A percentile compares a stretch with the other conserved stretches of the same genome.
These are phyloP conservation scores for Acmispon strigosus DNA, from an alignment of 306 rosid genomes.

Conservation along the genomic window DNA sequence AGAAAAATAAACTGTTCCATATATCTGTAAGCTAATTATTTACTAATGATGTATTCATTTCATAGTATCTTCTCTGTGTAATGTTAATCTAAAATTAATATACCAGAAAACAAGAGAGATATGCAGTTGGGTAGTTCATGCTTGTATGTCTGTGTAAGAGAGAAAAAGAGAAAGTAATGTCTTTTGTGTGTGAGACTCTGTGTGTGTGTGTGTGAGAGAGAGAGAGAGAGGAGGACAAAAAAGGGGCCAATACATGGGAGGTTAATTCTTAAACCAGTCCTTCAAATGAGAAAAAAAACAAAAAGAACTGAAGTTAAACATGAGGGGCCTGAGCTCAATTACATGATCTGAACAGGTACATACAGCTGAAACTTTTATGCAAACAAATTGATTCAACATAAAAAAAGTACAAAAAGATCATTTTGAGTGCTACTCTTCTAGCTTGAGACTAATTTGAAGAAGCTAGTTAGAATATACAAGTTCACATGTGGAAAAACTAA, in stretches of 20 bases:
- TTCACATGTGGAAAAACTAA: background rate
- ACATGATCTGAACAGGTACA: background rate
- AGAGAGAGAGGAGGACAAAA: background rate
- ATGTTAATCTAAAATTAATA: background rate
- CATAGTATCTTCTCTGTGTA: background rate
- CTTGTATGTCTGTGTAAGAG: background rate
- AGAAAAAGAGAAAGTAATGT: background rate
- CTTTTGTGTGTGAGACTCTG: no score
- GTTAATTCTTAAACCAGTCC: background rate
- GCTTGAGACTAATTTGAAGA: background rate
- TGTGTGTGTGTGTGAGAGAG: background rate
- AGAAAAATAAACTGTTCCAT: no score
- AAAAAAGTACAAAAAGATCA: background rate
- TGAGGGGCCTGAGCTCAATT: background rate
- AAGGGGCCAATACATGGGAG: background rate
- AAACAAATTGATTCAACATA: background rate
- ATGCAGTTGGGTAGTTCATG: background rate
- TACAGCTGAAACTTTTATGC: background rate
- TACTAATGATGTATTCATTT: no score
- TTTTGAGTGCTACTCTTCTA: background rate
- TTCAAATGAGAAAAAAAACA: background rate
- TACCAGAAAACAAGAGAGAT: constrained; percentile 23
- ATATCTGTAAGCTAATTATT: no score
- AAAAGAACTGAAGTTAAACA: background rate
- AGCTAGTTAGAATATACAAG: background rate